A percentile compares a stretch with the other conserved stretches of the same genome.
phyloP scores from a whole-genome alignment of 768 basidiomycete genomes.

The Saitozyma podzolica region DNA sequence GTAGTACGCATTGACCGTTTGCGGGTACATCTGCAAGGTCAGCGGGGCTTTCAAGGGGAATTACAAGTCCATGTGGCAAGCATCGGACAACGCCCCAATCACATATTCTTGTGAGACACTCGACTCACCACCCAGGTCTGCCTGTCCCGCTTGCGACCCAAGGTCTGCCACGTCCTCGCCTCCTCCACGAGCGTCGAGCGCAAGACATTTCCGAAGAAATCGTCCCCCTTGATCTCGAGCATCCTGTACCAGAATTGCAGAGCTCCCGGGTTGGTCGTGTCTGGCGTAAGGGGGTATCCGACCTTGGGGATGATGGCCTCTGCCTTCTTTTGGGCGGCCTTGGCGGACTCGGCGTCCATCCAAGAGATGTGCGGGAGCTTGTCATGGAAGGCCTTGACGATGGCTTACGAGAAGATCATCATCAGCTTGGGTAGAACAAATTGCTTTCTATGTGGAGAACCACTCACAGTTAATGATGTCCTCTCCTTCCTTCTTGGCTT shows the following conservation, averaged over 20 bases:
- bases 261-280: slow-evolving; percentile 70
- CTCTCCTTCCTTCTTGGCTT: slow-evolving; percentile 73
- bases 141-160: slow-evolving; percentile 70
- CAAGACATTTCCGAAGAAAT: slow-evolving; percentile 86
- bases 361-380: slow-evolving; percentile 75
- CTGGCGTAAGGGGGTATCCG: slow-evolving; percentile 84
- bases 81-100: slow-evolving; percentile 7
- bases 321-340: slow-evolving; percentile 82
- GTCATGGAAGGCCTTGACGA: slow-evolving; percentile 77
- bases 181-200: slow-evolving; percentile 61
- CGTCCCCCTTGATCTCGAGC: slow-evolving; percentile 65
- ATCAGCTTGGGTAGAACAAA: not conserved
- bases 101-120: too few species aligned
- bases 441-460: too few species aligned
- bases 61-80: not conserved
- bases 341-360: slow-evolving; percentile 85
- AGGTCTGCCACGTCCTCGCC: slow-evolving; percentile 69
- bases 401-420: slow-evolving; percentile 52
- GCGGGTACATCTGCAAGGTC: slow-evolving; percentile 39
- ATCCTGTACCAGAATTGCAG: slow-evolving; percentile 70
- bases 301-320: slow-evolving; percentile 84
- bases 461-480: slow-evolving; percentile 72
- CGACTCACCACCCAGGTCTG: slow-evolving; percentile 79
- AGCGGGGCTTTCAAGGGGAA: not conserved
- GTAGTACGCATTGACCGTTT: slow-evolving; percentile 46